These are phyloP conservation scores for Raphanus raphanistrum DNA, from an alignment of 345 rosid species.

Conservation along the genomic window DNA sequence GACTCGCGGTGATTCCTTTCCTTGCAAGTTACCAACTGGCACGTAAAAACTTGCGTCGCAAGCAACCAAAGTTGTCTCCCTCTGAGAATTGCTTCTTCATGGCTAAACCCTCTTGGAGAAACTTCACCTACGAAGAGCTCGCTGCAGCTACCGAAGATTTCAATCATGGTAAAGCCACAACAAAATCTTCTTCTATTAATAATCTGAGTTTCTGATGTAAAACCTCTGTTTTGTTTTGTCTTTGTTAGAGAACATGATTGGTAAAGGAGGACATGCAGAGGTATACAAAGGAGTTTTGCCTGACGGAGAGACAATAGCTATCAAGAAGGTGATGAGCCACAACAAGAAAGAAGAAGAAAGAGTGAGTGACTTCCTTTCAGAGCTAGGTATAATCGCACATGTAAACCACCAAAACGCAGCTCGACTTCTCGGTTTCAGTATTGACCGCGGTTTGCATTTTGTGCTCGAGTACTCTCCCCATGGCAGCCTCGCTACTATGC, in stretches of 20 bases:
- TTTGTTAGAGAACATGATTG: slow-evolving; percentile 73
- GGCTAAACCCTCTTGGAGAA: slow-evolving; percentile 71
- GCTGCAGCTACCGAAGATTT: slow-evolving; percentile 65
- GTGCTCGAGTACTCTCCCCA: slow-evolving; percentile 76
- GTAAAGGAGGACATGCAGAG: slow-evolving; percentile 86
- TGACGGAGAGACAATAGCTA: slow-evolving; percentile 70
- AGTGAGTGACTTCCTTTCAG: slow-evolving; percentile 70
- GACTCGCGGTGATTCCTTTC: slow-evolving; percentile 50
- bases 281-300: slow-evolving; percentile 71
- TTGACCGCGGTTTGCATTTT: slow-evolving; percentile 75
- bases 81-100: slow-evolving; percentile 40
- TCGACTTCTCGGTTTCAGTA: slow-evolving; percentile 69
- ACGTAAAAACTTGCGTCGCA: slow-evolving; percentile 52
- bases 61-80: slow-evolving; percentile 38
- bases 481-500: slow-evolving; percentile 78
- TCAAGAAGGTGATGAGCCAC: slow-evolving; percentile 66
- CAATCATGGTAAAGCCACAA: slow-evolving; percentile 50
- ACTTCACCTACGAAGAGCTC: slow-evolving; percentile 63
- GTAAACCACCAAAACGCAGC: slow-evolving; percentile 87
- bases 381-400: slow-evolving; percentile 96
- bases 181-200: neutral
- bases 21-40: slow-evolving; percentile 43
- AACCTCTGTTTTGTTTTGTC: neutral
- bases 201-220: neutral
- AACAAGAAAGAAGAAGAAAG: slow-evolving; percentile 59